Base-by-base conservation (phyloP, 805 yeast genomes). In the Jamesozyma piceae region DNA sequence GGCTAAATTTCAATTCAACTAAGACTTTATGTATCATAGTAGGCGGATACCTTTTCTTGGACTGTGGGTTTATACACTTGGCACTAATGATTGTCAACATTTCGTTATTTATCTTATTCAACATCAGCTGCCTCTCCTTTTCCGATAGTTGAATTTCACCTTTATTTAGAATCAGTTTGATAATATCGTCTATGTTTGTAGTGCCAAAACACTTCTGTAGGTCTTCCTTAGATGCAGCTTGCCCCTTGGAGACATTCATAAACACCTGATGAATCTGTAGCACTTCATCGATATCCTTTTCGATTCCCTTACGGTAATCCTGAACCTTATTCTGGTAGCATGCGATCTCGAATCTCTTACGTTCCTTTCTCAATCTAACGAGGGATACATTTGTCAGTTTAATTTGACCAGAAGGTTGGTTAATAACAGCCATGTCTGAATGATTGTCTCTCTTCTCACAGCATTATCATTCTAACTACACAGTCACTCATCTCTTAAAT, bases 321-420 rank as follows among this genome's bases (percentile, higher is more conserved):
- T 90, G 97, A 4, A 92, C 96, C 58, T 92, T 92, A 56, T 92
- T 92, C 57, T 86, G 95, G 62, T 92, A 92, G 58, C 98, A 92
- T 0, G 97, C 97, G 36, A 92, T 75, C 63, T 92, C 98, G 54
- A 88, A 92, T 50, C 96, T 70, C 63, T 86, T 85, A 59, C 86
- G 87, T 34, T 89, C 96, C 60, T 86, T 88, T 54, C 82, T 84
- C 78, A 92, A 78, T 37, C 92, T 74, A 37, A 92, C 97, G 44
- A 90, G 69, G 24, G 97, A 88, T 27, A 92, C 97, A 62, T 92
- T 92, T 40, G 98, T 92, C 54, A 92, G 73, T 58, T 79, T 83
- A 49, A 92, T 89, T 62, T 86, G 95, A 30, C 85, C 79, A 14
- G 79, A 74, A 2, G 98, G 98, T 64, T 92, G 97, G 50, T 82